Conservation (phyloP, 768 basidiomycete species). For the Lentinula sp. region DNA sequence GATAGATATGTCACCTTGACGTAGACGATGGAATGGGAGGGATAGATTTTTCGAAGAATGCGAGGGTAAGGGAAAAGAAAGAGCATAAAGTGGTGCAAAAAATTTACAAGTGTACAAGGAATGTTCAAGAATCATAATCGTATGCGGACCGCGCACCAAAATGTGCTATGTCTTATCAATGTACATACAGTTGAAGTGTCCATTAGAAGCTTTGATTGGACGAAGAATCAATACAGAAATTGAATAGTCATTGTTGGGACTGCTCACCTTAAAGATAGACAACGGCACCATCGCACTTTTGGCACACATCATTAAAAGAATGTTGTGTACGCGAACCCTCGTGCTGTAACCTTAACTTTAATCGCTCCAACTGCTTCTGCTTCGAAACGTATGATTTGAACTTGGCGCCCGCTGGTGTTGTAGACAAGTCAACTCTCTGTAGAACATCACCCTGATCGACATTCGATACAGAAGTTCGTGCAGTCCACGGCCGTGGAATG, state of each 20-base stretch:
- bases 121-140: neutral
- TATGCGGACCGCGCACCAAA: neutral
- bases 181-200: constrained; percentile 4
- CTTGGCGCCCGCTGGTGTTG: constrained; percentile 6
- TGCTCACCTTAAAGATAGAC: constrained; percentile 36
- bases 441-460: neutral
- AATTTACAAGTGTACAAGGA: neutral
- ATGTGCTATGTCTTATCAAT: neutral
- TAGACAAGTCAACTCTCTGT: neutral
- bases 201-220: neutral
- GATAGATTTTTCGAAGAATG: neutral
- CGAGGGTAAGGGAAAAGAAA: neutral
- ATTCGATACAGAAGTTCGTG: constrained; percentile 25
- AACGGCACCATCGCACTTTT: constrained; percentile 29
- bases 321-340: constrained; percentile 25
- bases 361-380: constrained; percentile 60
- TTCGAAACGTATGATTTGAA: constrained; percentile 48
- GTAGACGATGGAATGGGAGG: neutral
- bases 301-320: constrained; percentile 26
- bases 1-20: neutral
- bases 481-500: constrained; percentile 50
- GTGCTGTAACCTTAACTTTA: constrained; percentile 46
- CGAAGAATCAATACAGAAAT: too few relatives aligned
- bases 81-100: neutral
- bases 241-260: neutral